A percentile compares a stretch with the other conserved stretches of the same genome.
These are phyloP conservation scores for Flueggea neowawraea DNA, from an alignment of 441 rosid species.

Conservation along the genomic window DNA sequence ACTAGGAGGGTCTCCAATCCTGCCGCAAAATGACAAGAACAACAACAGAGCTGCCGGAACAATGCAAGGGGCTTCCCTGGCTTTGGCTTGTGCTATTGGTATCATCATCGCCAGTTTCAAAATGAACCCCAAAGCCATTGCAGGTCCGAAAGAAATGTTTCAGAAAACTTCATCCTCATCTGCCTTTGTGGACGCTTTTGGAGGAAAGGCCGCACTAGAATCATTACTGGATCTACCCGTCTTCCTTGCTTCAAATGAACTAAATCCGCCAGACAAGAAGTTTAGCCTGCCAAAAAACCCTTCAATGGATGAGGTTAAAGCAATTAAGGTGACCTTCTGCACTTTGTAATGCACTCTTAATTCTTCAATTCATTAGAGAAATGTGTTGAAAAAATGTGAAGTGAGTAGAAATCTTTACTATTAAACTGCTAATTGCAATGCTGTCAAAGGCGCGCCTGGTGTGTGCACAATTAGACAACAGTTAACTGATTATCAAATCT, in stretches of 20 bases:
- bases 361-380: too few relatives aligned
- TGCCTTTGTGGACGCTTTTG: conserved; percentile 15
- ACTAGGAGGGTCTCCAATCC: conserved; percentile 17
- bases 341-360: too few relatives aligned
- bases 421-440: too few relatives aligned
- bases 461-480: background rate
- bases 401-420: too few relatives aligned
- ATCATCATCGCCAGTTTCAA: conserved; percentile 29
- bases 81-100: conserved; percentile 27
- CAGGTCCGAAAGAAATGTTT: conserved; percentile 32
- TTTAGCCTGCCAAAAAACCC: conserved; percentile 31
- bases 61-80: conserved; percentile 35
- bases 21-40: conserved; percentile 17
- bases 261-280: conserved; percentile 6
- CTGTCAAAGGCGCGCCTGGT: background rate
- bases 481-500: background rate
- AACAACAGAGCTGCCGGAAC: conserved; percentile 11
- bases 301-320: conserved; percentile 35
- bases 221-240: conserved; percentile 52
- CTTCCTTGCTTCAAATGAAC: conserved; percentile 32
- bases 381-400: too few relatives aligned
- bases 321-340: conserved; percentile 32
- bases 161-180: conserved; percentile 30
- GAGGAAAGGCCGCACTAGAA: conserved; percentile 38
- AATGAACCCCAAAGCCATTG: conserved; percentile 34